Evolutionary conservation across 2,329 filamentous ascomycete species (phyloP).

Genomic region (Exophiala oligosperma): DNA sequence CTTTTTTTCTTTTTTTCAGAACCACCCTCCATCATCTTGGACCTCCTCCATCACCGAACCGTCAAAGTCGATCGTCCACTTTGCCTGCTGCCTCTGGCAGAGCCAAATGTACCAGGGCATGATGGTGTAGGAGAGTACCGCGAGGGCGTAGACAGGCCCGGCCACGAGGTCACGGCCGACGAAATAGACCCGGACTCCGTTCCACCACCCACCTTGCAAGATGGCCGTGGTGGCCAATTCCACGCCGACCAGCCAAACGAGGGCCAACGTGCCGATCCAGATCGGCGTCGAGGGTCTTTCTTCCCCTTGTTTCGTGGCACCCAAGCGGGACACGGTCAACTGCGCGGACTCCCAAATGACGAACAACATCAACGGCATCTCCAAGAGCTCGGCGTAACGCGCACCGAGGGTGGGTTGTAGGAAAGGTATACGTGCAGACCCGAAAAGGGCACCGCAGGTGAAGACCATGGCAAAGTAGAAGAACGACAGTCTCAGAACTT

Average conservation of each 20-base stretch:
- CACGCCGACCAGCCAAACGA: slow-evolving; percentile 11
- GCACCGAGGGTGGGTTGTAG: slow-evolving; percentile 11
- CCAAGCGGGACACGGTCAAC: slow-evolving; percentile 1
- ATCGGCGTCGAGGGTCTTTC: background rate
- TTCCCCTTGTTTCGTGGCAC: background rate
- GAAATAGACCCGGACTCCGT: background rate
- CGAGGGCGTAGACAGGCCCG: slow-evolving; percentile 4
- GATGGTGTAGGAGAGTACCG: slow-evolving; percentile 8
- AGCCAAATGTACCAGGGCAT: slow-evolving; percentile 16
- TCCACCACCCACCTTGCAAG: slow-evolving; percentile 5
- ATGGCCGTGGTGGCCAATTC: slow-evolving; percentile 4
- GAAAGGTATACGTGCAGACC: slow-evolving; percentile 5
- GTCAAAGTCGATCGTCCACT: background rate
- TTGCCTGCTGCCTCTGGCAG: background rate
- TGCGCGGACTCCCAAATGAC: slow-evolving; percentile 18
- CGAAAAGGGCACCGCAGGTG: slow-evolving; percentile 7
- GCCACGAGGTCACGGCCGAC: slow-evolving; percentile 3
- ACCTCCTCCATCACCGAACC: background rate
- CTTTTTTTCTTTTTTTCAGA: background rate
- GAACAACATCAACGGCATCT: slow-evolving; percentile 15
- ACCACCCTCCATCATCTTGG: background rate
- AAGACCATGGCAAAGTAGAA: slow-evolving; percentile 15
- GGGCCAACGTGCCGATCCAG: slow-evolving; percentile 6
- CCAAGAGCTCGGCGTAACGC: slow-evolving; percentile 13
- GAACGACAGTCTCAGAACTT: slow-evolving; percentile 8